Base-by-base conservation (phyloP, 2,329 filamentous ascomycete genomes). In the Xenoacremonium recifei region DNA sequence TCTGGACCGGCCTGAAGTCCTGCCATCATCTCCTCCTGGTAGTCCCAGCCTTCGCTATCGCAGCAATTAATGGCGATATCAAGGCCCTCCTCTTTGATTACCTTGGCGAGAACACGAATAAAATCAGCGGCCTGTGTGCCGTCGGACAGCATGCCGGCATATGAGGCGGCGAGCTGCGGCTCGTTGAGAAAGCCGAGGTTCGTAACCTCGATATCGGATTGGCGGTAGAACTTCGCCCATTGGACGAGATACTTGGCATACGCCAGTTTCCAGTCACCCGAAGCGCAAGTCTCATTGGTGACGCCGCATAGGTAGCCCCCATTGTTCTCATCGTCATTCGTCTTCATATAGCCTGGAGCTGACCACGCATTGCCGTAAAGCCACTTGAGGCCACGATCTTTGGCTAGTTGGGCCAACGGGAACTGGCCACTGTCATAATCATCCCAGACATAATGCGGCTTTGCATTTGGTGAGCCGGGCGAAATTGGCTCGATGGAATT, bases 181-280 rank as follows among this genome's bases (percentile, higher is more conserved):
- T 75, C 72, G 51, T 75, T 75, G 30, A 75, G 54, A 45, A 73
- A 74, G 11, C 72, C 72, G 3, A 75, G 55, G 40, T 73, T 69
- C 2, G 69, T 69, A 31, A 77, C 54, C 3, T 63, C 63, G 38
- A 77, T 60, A 4, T 69, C 71, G 3, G 62, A 61, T 35, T 67
- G 57, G 15, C 60, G 53, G 54, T 78, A 78, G 47, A 65, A 69
- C 47, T 69, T 62, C 38, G 76, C 63, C 54, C 74, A 75, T 45
- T 72, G 64, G 4, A 72, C 64, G 9, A 77, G 56, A 48, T 72
- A 72, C 50, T 75, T 60, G 29, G 72, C 73, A 39, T 72, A 76
- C 3, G 72, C 68, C 51, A 73, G 66, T 39, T 64, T 54, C 72
- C 72, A 76, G 53, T 73, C 70, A 5, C 69, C 67, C 5, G 59